phyloP scores from a whole-genome alignment of 2,329 filamentous ascomycete species.

The Cladosporium sp. region DNA sequence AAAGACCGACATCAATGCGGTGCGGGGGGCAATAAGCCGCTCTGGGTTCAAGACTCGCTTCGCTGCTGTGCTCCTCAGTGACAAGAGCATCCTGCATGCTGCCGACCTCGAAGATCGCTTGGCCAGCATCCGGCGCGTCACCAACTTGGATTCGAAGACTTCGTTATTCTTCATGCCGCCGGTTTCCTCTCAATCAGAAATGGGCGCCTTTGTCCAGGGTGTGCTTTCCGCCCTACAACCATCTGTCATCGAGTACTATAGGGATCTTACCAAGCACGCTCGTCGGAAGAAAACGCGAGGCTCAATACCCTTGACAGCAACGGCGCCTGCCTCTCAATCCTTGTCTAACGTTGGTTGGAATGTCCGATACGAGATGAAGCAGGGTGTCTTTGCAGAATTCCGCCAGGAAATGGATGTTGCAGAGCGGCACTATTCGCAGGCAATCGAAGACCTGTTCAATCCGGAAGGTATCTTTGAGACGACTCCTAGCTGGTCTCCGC shows the following conservation, averaged over 20 bases:
- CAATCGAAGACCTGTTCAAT: slow-evolving; percentile 76
- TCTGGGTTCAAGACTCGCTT: slow-evolving; percentile 74
- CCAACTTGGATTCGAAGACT: slow-evolving; percentile 73
- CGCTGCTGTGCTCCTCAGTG: slow-evolving; percentile 69
- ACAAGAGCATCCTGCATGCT: slow-evolving; percentile 54
- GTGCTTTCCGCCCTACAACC: slow-evolving; percentile 68
- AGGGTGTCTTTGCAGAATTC: slow-evolving; percentile 85
- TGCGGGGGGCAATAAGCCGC: slow-evolving; percentile 61
- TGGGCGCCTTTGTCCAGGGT: slow-evolving; percentile 66
- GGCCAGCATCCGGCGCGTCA: slow-evolving; percentile 69
- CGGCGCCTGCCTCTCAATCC: slow-evolving; percentile 65
- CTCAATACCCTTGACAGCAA: slow-evolving; percentile 72
- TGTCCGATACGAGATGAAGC: slow-evolving; percentile 90
- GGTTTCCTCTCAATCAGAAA: slow-evolving; percentile 62
- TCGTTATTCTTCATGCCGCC: slow-evolving; percentile 76
- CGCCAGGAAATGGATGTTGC: slow-evolving; percentile 88
- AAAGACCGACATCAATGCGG: slow-evolving; percentile 75
- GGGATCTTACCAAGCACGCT: slow-evolving; percentile 86
- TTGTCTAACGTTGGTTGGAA: slow-evolving; percentile 86
- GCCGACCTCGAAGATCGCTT: slow-evolving; percentile 68
- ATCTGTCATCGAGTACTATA: slow-evolving; percentile 79
- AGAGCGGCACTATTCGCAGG: slow-evolving; percentile 76
- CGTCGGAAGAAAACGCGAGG: slow-evolving; percentile 78
- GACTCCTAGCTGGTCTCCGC: slow-evolving; percentile 80
- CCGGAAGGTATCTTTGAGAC: slow-evolving; percentile 74